Evolutionary conservation across 441 rosid species (phyloP).

Genomic region (Macaranga tanarius): DNA sequence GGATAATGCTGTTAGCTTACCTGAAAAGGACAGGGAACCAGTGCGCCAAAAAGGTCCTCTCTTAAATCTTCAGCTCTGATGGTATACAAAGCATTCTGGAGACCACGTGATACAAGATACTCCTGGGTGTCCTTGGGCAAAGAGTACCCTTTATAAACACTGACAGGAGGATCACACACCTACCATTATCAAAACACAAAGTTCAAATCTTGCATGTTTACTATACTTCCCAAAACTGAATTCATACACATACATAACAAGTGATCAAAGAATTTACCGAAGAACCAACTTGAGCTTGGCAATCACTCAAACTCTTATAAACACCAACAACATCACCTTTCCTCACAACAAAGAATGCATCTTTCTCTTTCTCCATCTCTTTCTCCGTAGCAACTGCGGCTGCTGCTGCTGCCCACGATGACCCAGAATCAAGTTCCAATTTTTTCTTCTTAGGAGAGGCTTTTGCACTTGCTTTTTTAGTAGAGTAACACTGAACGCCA

Average conservation of each 20-base stretch:
- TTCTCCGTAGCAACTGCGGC: no score
- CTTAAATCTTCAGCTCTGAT: conserved; percentile 64
- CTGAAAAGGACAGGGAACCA: conserved; percentile 65
- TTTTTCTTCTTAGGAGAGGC: conserved; percentile 28
- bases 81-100: conserved; percentile 68
- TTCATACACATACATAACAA: background rate
- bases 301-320: conserved; percentile 60
- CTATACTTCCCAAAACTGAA: no score
- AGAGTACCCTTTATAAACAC: conserved; percentile 71
- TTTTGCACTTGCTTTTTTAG: conserved; percentile 33
- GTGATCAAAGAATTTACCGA: conserved; percentile 44
- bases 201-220: no score
- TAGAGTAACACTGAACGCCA: conserved; percentile 50
- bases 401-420: no score
- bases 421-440: background rate
- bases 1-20: conserved; percentile 31
- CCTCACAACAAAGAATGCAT: conserved; percentile 76
- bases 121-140: conserved; percentile 56
- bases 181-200: conserved; percentile 11
- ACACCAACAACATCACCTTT: conserved; percentile 85
- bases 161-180: conserved; percentile 83
- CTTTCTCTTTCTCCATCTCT: conserved; percentile 50
- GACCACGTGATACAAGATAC: conserved; percentile 62
- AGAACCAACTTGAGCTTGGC: conserved; percentile 84
- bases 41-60: conserved; percentile 68